phyloP scores from a whole-genome alignment of 2,329 filamentous ascomycete species.

The Nothophaeocryptopus gaeumannii region DNA sequence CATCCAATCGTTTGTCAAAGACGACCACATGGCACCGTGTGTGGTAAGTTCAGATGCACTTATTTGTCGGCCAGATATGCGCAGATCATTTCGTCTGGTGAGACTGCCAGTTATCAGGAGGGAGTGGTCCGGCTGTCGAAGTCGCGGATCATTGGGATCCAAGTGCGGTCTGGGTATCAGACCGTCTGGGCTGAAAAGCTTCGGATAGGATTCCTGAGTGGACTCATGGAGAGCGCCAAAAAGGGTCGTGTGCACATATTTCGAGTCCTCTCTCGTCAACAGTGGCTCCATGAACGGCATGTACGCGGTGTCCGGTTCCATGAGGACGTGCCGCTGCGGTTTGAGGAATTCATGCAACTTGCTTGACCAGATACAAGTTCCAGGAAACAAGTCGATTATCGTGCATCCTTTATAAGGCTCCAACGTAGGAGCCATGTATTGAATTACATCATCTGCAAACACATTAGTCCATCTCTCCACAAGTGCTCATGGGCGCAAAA shows the following conservation, averaged over 20 bases:
- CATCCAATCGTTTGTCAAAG: constrained; percentile 48
- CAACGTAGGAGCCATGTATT: constrained; percentile 67
- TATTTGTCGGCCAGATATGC: background rate
- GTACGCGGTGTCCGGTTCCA: constrained; percentile 65
- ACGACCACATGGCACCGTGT: constrained; percentile 60
- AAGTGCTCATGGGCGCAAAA: background rate
- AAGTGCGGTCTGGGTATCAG: constrained; percentile 45
- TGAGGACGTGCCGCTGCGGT: constrained; percentile 77
- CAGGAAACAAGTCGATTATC: constrained; percentile 82
- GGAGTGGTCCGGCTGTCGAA: constrained; percentile 62
- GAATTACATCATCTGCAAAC: constrained; percentile 62
- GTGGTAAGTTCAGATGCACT: constrained; percentile 43
- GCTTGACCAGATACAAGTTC: constrained; percentile 71
- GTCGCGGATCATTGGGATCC: constrained; percentile 32
- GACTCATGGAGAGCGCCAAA: constrained; percentile 23
- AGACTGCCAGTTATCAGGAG: constrained; percentile 57
- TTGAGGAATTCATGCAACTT: constrained; percentile 72
- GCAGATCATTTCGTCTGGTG: constrained; percentile 16
- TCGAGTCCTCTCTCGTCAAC: constrained; percentile 39
- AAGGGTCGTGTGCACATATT: constrained; percentile 47
- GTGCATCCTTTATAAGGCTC: constrained; percentile 73
- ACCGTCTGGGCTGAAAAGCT: constrained; percentile 47
- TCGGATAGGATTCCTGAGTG: constrained; percentile 43
- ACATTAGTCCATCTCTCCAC: constrained; percentile 11
- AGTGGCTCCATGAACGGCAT: constrained; percentile 61